Conservation (phyloP, 1,284 basidiomycete species). For the Athelia psychrophila region DNA sequence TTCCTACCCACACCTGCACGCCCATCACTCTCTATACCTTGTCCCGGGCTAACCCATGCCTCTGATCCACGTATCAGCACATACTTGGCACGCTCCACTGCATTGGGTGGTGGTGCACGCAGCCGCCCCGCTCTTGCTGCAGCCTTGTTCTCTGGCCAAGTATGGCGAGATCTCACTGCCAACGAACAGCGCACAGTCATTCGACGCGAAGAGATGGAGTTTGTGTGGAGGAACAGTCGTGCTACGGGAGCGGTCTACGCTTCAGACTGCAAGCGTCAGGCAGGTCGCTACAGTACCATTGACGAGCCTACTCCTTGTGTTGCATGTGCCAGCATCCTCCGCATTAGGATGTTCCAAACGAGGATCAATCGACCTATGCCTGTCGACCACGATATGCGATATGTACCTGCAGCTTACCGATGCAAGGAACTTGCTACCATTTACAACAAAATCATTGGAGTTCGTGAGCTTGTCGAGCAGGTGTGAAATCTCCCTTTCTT, state of each 20-base stretch:
- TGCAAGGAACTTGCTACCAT: constrained; percentile 5
- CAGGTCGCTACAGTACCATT: constrained; percentile 6
- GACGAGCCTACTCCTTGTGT: constrained; percentile 10
- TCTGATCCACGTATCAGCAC: constrained; percentile 5
- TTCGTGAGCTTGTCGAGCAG: constrained; percentile 13
- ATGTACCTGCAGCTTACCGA: constrained; percentile 9
- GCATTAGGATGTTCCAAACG: constrained; percentile 14
- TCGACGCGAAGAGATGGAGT: constrained; percentile 7
- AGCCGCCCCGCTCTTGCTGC: constrained; percentile 3
- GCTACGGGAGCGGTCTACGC: constrained; percentile 1
- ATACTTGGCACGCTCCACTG: constrained; percentile 8
- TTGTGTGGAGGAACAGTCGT: constrained; percentile 8
- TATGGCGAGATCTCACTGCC: constrained; percentile 3
- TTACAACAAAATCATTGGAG: constrained; percentile 10
- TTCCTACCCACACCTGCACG: neutral
- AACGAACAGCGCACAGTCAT: constrained; percentile 9
- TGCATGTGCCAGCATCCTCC: constrained; percentile 6
- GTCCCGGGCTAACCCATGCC: constrained; percentile 10
- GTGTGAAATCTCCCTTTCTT: neutral
- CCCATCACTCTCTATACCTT: neutral
- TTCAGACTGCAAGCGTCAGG: constrained; percentile 3
- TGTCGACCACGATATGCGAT: constrained; percentile 11
- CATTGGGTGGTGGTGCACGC: constrained; percentile 11
- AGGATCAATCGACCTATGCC: constrained; percentile 10
- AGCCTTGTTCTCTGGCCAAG: neutral